Evolutionary conservation across 2,329 filamentous ascomycete genomes (phyloP).

Genomic region (Diaporthe sp.): DNA sequence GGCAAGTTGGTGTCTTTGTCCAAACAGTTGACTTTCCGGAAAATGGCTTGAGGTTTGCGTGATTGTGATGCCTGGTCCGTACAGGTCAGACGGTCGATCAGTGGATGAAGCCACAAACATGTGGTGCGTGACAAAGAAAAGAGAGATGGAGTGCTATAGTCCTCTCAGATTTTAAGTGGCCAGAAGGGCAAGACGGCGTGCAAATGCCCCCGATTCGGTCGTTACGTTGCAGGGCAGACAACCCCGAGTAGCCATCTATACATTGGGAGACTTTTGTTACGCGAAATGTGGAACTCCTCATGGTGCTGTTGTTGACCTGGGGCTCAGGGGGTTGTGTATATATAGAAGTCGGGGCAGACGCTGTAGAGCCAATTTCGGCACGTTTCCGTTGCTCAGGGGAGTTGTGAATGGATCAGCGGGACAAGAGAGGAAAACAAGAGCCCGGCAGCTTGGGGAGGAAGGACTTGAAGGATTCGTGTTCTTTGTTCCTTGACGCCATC

Average conservation of each 20-base stretch:
- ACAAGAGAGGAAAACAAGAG: background rate
- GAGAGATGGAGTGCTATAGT: background rate
- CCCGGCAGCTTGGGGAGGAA: background rate
- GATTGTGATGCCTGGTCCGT: no score
- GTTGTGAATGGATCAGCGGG: background rate
- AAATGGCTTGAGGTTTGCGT: no score
- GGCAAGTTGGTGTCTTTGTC: background rate
- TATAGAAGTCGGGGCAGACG: background rate
- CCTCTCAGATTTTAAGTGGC: no score
- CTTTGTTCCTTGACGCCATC: background rate
- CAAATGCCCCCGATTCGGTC: background rate
- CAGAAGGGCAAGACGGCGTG: background rate
- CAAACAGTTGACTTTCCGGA: background rate
- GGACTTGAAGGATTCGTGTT: background rate
- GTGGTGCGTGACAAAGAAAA: no score
- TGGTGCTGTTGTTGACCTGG: no score
- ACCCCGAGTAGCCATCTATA: no score
- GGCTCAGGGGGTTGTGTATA: no score
- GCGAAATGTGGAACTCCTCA: background rate
- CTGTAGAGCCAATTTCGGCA: background rate
- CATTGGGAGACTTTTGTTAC: background rate
- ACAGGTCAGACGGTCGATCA: no score
- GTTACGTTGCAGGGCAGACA: background rate
- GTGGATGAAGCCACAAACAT: no score
- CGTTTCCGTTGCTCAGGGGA: background rate